phyloP scores from a whole-genome alignment of 129 eudicot species.

The Ambrosia artemisiifolia region DNA sequence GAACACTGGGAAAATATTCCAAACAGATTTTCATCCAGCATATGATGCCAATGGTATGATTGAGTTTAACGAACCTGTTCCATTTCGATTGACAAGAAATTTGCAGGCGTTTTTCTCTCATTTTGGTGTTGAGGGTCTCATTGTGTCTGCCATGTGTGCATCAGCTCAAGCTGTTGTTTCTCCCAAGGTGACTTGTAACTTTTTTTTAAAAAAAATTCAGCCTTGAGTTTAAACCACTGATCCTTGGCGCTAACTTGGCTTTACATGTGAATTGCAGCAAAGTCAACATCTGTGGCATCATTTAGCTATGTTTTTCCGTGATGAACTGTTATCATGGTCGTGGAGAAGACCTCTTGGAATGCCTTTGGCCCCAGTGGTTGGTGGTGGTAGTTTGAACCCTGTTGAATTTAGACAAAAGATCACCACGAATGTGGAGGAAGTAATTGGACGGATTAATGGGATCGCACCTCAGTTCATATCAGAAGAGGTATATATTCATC shows the following conservation, averaged over 20 bases:
- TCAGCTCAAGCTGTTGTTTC: slow-evolving; percentile 96
- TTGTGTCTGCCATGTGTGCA: slow-evolving; percentile 95
- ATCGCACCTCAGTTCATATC: slow-evolving; percentile 84
- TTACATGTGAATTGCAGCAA: slow-evolving; percentile 62
- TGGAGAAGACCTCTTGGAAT: slow-evolving; percentile 94
- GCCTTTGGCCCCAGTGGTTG: slow-evolving; percentile 72
- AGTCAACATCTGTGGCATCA: slow-evolving; percentile 93
- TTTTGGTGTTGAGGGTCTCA: slow-evolving; percentile 92
- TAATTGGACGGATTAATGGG: slow-evolving; percentile 56
- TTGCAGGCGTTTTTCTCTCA: slow-evolving; percentile 91
- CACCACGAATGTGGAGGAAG: slow-evolving; percentile 81
- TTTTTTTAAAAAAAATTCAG: not conserved
- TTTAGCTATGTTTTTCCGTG: slow-evolving; percentile 98
- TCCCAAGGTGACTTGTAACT: slow-evolving; percentile 55
- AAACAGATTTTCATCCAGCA: slow-evolving; percentile 97
- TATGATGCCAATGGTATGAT: slow-evolving; percentile 97
- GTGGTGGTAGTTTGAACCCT: slow-evolving; percentile 76
- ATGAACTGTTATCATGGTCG: slow-evolving; percentile 93
- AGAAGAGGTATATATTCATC: slow-evolving; percentile 67
- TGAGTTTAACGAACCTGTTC: slow-evolving; percentile 95
- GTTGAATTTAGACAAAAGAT: slow-evolving; percentile 79
- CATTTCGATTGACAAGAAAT: slow-evolving; percentile 90
- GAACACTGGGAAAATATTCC: slow-evolving; percentile 93
- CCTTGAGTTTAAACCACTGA: not conserved
- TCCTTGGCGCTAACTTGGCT: not conserved